phyloP scores from a whole-genome alignment of 2,329 filamentous ascomycete genomes.

The Epichloe gansuensis region DNA sequence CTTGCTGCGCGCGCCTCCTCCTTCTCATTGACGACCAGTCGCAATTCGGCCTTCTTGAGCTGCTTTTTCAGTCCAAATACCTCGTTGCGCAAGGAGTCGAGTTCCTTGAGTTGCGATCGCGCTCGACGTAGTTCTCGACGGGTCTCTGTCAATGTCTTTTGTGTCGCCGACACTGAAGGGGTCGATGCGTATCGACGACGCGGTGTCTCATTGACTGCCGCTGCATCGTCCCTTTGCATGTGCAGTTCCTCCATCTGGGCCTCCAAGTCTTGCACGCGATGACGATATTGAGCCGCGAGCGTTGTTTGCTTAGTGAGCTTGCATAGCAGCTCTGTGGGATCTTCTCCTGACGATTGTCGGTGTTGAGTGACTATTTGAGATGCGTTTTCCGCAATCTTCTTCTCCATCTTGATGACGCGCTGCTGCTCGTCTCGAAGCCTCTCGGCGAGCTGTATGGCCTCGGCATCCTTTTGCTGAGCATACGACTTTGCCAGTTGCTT shows the following conservation, averaged over 20 bases:
- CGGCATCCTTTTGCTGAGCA: conserved; percentile 63
- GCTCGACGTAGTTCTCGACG: conserved; percentile 43
- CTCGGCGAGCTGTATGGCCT: conserved; percentile 53
- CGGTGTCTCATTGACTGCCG: conserved; percentile 16
- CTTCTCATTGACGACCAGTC: conserved; percentile 15
- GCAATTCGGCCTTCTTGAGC: conserved; percentile 32
- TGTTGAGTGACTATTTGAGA: conserved; percentile 35
- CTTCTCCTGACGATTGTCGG: conserved; percentile 24
- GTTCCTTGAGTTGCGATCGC: conserved; percentile 40
- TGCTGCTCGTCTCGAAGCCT: conserved; percentile 57
- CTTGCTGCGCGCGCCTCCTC: conserved; percentile 23
- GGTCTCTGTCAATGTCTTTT: conserved; percentile 39
- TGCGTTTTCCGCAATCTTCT: conserved; percentile 47
- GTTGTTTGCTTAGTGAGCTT: conserved; percentile 47
- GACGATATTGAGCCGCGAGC: conserved; percentile 44
- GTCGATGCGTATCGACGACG: conserved; percentile 21
- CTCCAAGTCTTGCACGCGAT: conserved; percentile 48
- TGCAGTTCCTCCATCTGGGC: conserved; percentile 31
- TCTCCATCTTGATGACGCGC: conserved; percentile 52
- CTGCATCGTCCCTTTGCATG: conserved; percentile 23
- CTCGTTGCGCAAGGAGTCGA: conserved; percentile 39
- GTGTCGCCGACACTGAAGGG: conserved; percentile 35
- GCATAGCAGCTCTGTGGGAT: conserved; percentile 35
- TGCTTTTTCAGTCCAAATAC: conserved; percentile 38
- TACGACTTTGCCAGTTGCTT: conserved; percentile 70